Evolutionary conservation across 2,329 filamentous ascomycete species (phyloP).

Genomic region (Phialemoniopsis sp.): DNA sequence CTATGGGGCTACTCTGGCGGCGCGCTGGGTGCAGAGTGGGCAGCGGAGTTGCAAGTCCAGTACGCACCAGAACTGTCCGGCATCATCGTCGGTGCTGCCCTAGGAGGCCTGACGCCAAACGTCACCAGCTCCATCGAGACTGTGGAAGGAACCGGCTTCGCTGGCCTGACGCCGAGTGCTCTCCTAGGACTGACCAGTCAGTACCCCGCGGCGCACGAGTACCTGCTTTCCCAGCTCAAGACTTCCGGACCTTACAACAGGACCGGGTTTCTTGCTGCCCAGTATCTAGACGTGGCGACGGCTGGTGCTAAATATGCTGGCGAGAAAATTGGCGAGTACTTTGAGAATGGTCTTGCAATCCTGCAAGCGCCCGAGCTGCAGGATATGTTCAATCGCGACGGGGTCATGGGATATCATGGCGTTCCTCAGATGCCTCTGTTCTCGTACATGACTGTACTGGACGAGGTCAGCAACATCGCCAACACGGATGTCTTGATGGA

Average conservation of each 20-base stretch:
- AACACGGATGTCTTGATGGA: conserved; percentile 34
- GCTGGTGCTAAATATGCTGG: no score
- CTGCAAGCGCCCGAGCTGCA: no score
- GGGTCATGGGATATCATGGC: conserved; percentile 28
- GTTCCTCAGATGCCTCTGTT: conserved; percentile 39
- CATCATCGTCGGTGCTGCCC: conserved; percentile 35
- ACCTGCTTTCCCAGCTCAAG: no score
- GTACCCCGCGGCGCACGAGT: no score
- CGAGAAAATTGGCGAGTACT: no score
- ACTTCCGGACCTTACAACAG: no score
- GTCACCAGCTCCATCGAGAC: conserved; percentile 25
- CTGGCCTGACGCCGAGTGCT: conserved; percentile 27
- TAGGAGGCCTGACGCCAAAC: conserved; percentile 40
- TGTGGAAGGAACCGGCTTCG: conserved; percentile 21
- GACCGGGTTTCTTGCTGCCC: no score
- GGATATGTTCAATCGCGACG: conserved; percentile 13
- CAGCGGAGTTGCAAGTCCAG: conserved; percentile 37
- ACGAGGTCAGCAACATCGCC: conserved; percentile 33
- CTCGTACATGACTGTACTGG: conserved; percentile 39
- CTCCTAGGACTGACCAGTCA: conserved; percentile 21
- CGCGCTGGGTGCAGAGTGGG: conserved; percentile 42
- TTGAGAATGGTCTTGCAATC: no score
- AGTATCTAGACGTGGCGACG: no score
- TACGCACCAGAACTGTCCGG: conserved; percentile 47
- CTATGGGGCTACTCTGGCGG: conserved; percentile 53